phyloP scores from a whole-genome alignment of 176 grass and related monocot species.

The maize (Zea mays) region DNA sequence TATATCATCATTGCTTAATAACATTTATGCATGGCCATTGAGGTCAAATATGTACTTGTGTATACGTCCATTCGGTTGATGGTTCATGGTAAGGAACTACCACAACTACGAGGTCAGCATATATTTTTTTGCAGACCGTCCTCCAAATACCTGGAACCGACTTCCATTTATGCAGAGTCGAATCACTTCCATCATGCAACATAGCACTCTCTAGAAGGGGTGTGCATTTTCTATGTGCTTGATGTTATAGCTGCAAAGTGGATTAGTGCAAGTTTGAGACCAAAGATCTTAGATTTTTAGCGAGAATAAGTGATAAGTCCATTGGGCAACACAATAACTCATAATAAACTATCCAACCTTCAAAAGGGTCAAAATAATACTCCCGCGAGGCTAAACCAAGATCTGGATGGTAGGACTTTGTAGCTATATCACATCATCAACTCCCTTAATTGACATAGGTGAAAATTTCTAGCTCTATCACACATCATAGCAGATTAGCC shows the following conservation, averaged over 20 bases:
- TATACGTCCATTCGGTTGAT: constrained; percentile 70
- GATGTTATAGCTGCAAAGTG: constrained; percentile 21
- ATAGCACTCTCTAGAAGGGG: constrained; percentile 55
- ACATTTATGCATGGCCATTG: neutral
- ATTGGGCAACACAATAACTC: neutral
- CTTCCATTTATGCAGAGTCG: constrained; percentile 55
- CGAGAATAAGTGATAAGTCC: neutral
- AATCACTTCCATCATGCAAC: constrained; percentile 40
- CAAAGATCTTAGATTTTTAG: neutral
- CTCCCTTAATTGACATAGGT: neutral
- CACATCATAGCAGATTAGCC: neutral
- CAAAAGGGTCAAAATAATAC: neutral
- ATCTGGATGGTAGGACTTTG: neutral
- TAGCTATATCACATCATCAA: neutral
- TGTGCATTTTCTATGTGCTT: constrained; percentile 38
- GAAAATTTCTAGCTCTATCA: neutral
- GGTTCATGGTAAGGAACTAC: constrained; percentile 78
- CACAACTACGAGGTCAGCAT: constrained; percentile 58
- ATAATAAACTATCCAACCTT: neutral
- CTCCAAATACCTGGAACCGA: constrained; percentile 95
- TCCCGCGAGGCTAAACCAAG: neutral
- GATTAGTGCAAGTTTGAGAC: neutral
- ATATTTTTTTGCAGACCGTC: constrained; percentile 67
- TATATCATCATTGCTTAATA: neutral
- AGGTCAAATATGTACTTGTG: constrained; percentile 46